Conservation (phyloP, 306 rosid genomes). For the Amphicarpaea edgeworthii region DNA sequence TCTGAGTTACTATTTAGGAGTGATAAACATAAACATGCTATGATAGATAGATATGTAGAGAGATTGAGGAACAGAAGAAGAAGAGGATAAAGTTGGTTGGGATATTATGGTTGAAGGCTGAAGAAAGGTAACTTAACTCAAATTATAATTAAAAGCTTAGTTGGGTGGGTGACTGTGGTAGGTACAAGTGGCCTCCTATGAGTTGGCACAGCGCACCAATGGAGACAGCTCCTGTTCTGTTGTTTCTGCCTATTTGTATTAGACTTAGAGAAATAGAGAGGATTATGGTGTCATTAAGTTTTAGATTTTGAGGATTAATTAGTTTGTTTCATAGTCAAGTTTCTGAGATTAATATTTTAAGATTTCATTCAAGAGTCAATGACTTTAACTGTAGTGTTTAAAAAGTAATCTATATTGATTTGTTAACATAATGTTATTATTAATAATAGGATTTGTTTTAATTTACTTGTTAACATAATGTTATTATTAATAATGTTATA, state of each 20-base stretch:
- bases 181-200: slow-evolving; percentile 54
- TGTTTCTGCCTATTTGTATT: not conserved
- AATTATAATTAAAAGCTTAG: slow-evolving; percentile 42
- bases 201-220: slow-evolving; percentile 53
- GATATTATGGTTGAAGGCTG: slow-evolving; percentile 52
- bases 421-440: not conserved
- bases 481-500: too few relatives aligned
- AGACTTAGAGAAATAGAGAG: too few relatives aligned
- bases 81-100: slow-evolving; percentile 30
- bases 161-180: slow-evolving; percentile 56
- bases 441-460: not conserved
- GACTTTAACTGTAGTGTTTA: not conserved
- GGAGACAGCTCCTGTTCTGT: not conserved
- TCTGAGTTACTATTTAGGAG: not conserved
- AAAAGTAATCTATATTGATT: not conserved
- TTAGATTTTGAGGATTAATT: too few relatives aligned
- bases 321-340: too few relatives aligned
- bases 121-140: slow-evolving; percentile 48
- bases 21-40: not conserved
- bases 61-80: not conserved
- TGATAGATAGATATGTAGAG: not conserved
- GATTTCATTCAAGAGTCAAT: not conserved
- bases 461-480: not conserved
- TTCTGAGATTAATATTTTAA: too few relatives aligned
- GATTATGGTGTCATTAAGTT: not conserved